Conservation (phyloP, 441 rosid genomes). For the Brassica balearica region DNA sequence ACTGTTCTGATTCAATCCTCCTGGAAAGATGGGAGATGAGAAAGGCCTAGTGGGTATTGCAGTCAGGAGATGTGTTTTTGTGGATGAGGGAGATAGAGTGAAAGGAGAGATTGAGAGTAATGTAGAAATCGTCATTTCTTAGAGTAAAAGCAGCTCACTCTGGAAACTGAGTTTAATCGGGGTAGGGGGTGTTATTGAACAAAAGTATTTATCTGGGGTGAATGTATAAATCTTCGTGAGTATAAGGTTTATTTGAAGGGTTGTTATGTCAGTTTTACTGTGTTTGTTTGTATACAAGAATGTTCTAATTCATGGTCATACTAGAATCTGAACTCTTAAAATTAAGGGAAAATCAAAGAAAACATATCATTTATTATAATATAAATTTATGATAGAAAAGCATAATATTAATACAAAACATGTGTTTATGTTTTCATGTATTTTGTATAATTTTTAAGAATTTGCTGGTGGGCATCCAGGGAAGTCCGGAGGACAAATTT, state of each 20-base stretch:
- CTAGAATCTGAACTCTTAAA: neutral
- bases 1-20: neutral
- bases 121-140: constrained; percentile 57
- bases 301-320: neutral
- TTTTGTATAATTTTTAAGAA: neutral
- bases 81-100: constrained; percentile 42
- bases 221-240: neutral
- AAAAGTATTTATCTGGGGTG: neutral
- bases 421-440: neutral
- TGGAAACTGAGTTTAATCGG: neutral
- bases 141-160: neutral
- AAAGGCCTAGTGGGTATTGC: constrained; percentile 31
- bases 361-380: neutral
- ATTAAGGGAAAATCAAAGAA: neutral
- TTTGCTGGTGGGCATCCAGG: neutral
- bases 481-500: neutral
- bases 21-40: constrained; percentile 19
- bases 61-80: constrained; percentile 47
- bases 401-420: neutral
- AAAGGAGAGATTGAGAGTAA: constrained; percentile 49
- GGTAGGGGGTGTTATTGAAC: neutral
- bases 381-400: neutral
- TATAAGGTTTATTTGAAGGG: neutral
- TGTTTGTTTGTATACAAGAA: neutral
- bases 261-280: neutral